phyloP scores from a whole-genome alignment of 1,284 basidiomycete genomes.

The Prillingera fragicola region DNA sequence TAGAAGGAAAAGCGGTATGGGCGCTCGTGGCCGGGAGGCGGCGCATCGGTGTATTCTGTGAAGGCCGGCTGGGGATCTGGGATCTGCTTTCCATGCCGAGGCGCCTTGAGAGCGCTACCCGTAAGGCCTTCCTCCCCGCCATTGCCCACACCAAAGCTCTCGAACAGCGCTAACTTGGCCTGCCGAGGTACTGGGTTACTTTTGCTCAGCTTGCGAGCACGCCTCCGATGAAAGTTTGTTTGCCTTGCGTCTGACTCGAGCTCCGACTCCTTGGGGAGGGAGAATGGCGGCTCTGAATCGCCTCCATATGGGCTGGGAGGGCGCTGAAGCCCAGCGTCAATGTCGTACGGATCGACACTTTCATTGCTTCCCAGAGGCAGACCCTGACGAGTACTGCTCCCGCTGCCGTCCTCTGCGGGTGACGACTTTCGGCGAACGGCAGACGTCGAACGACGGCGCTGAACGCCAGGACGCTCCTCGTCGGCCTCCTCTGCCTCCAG shows the following conservation, averaged over 20 bases:
- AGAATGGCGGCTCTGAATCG: constrained; percentile 26
- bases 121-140: constrained; percentile 15
- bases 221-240: constrained; percentile 50
- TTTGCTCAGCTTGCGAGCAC: constrained; percentile 77
- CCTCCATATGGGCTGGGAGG: constrained; percentile 28
- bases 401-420: constrained; percentile 2
- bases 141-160: constrained; percentile 53
- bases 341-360: neutral
- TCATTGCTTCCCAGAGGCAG: constrained; percentile 4
- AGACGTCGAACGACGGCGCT: neutral
- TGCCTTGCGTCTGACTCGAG: constrained; percentile 17
- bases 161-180: constrained; percentile 88
- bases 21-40: constrained; percentile 65
- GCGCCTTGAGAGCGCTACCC: constrained; percentile 40
- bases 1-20: constrained; percentile 99
- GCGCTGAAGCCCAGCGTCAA: constrained; percentile 8
- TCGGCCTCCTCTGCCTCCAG: constrained; percentile 49
- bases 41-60: constrained; percentile 36
- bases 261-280: constrained; percentile 25
- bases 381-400: constrained; percentile 12
- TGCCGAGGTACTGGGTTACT: constrained; percentile 60
- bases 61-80: constrained; percentile 19
- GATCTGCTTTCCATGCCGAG: constrained; percentile 28
- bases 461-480: constrained; percentile 3
- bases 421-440: too few relatives aligned